A percentile compares a stretch with the other conserved stretches of the same genome.
Evolutionary conservation across 2,329 filamentous ascomycete species (phyloP).

Genomic region (Coniochaeta pulveracea): DNA sequence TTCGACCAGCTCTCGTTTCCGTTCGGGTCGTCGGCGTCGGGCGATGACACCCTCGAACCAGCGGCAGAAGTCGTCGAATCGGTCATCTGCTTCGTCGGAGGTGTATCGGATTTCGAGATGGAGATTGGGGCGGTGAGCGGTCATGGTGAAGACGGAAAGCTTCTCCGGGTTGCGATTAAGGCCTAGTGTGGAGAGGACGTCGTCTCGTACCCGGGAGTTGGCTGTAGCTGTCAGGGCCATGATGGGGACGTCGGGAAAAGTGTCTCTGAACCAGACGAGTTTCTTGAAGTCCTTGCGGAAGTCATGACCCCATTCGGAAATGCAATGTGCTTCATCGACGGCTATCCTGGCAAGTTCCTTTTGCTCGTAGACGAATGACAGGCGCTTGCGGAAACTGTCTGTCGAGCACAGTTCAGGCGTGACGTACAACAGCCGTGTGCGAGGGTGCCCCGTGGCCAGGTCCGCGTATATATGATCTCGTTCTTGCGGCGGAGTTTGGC

Average conservation of each 20-base stretch:
- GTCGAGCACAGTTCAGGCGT: conserved; percentile 81
- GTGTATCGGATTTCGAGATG: conserved; percentile 87
- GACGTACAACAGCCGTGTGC: conserved; percentile 76
- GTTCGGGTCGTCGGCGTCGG: conserved; percentile 49
- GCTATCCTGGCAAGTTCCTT: conserved; percentile 78
- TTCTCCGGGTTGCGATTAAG: conserved; percentile 46
- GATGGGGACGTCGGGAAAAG: conserved; percentile 76
- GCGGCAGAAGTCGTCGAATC: conserved; percentile 59
- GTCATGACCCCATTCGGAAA: conserved; percentile 96
- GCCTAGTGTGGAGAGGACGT: conserved; percentile 67
- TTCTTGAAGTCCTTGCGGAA: conserved; percentile 89
- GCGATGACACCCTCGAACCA: conserved; percentile 69
- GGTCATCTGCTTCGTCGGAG: conserved; percentile 59
- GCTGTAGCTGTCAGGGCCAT: conserved; percentile 91
- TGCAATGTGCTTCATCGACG: conserved; percentile 92
- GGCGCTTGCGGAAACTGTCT: conserved; percentile 62
- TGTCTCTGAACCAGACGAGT: conserved; percentile 72
- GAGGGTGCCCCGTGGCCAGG: conserved; percentile 77
- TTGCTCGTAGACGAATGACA: conserved; percentile 66
- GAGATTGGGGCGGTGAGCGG: conserved; percentile 72
- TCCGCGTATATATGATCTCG: conserved; percentile 64
- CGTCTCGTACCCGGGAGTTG: conserved; percentile 66
- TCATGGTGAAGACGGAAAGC: conserved; percentile 71
- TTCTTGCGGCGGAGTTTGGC: conserved; percentile 57
- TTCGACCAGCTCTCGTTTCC: conserved; percentile 45